phyloP scores from a whole-genome alignment of 1,284 basidiomycete genomes.

The Ganoderma resinaceum region DNA sequence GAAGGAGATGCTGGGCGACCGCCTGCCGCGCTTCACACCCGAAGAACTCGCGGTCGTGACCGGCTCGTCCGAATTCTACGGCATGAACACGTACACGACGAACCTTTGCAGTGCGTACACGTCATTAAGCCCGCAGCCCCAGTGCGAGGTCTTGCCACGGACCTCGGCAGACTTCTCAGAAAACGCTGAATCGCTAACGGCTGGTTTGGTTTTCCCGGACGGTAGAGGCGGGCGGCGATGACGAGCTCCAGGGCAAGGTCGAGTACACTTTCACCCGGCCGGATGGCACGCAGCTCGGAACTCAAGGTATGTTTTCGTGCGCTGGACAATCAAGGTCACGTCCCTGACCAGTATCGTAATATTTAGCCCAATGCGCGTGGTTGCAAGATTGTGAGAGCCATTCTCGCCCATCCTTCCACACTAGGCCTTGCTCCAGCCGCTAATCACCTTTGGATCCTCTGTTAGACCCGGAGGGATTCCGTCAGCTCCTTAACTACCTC shows the following conservation, averaged over 20 bases:
- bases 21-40: slow-evolving; percentile 69
- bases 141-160: no score
- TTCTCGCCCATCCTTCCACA: slow-evolving; percentile 1
- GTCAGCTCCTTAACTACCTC: slow-evolving; percentile 72
- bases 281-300: slow-evolving; percentile 74
- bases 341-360: not conserved
- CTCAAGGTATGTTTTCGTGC: slow-evolving; percentile 54
- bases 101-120: slow-evolving; percentile 65
- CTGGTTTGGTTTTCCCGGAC: no score
- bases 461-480: slow-evolving; percentile 66
- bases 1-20: slow-evolving; percentile 64
- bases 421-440: not conserved
- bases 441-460: slow-evolving; percentile 13
- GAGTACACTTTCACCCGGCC: slow-evolving; percentile 66
- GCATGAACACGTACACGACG: slow-evolving; percentile 78
- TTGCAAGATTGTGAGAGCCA: slow-evolving; percentile 62
- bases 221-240: slow-evolving; percentile 64
- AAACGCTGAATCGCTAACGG: not conserved
- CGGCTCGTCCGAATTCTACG: slow-evolving; percentile 76
- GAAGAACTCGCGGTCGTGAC: slow-evolving; percentile 70
- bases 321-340: not conserved
- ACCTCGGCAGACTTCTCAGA: not conserved
- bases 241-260: slow-evolving; percentile 72
- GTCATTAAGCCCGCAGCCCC: slow-evolving; percentile 4
- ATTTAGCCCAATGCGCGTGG: slow-evolving; percentile 66